Evolutionary conservation across 768 basidiomycete genomes (phyloP).

Genomic region (Rhodocollybia butyracea): DNA sequence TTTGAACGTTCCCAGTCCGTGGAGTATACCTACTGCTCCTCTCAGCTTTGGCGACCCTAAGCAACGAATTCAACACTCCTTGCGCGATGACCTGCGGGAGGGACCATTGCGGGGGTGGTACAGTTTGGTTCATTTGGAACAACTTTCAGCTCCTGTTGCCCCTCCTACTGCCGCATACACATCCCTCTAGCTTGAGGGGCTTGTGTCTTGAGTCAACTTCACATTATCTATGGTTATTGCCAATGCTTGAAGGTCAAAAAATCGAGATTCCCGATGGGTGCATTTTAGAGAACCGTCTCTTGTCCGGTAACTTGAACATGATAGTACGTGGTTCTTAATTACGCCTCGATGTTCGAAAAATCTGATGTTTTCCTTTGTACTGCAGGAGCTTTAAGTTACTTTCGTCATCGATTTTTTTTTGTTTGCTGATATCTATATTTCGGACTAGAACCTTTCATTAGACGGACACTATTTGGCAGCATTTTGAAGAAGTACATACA

Average conservation of each 20-base stretch:
- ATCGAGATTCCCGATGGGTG: slow-evolving; percentile 78
- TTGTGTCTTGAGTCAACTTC: not conserved
- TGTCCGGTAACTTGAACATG: slow-evolving; percentile 85
- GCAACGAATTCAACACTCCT: no score
- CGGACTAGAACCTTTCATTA: not conserved
- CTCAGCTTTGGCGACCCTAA: no score
- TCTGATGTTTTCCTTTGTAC: not conserved
- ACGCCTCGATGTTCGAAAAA: not conserved
- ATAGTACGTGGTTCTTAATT: slow-evolving; percentile 40
- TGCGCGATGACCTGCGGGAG: no score
- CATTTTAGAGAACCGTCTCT: slow-evolving; percentile 65
- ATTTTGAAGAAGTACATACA: slow-evolving; percentile 8
- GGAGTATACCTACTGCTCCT: no score
- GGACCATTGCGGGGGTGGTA: no score
- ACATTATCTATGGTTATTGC: slow-evolving; percentile 47
- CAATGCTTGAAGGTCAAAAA: slow-evolving; percentile 69
- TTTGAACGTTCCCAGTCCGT: no score
- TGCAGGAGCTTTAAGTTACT: slow-evolving; percentile 1
- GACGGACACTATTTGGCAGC: not conserved
- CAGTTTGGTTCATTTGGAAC: no score
- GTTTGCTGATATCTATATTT: not conserved
- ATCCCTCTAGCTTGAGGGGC: no score
- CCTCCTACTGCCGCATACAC: no score
- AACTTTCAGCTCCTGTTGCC: no score
- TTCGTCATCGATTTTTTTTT: not conserved